Evolutionary conservation across 176 grass and related monocot genomes (phyloP).

Genomic region (Chrysopogon serrulatus): DNA sequence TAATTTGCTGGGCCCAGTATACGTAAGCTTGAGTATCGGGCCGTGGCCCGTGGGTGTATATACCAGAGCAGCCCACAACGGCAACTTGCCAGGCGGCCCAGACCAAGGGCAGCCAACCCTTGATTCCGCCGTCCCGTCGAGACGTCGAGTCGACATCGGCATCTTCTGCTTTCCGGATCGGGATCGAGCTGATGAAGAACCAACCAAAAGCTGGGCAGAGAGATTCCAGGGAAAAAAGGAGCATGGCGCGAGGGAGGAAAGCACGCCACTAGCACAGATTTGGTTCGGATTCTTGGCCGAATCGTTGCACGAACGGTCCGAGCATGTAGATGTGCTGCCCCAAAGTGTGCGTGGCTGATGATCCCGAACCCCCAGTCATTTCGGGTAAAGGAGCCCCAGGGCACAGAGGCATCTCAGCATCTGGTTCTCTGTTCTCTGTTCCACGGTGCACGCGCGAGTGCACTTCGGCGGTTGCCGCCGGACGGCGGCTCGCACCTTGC

Average conservation of each 20-base stretch:
- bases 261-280: not conserved
- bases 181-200: too few relatives aligned
- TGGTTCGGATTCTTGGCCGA: not conserved
- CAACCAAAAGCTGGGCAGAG: not conserved
- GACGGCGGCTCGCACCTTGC: not conserved
- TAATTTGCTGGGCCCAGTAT: not conserved
- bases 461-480: not conserved
- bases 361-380: not conserved
- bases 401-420: not conserved
- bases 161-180: not conserved
- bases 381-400: not conserved
- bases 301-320: not conserved
- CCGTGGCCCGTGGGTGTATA: not conserved
- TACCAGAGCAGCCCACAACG: not conserved
- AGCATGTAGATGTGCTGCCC: not conserved
- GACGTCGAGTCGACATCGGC: too few relatives aligned
- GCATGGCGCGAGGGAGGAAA: not conserved
- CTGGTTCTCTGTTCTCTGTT: not conserved
- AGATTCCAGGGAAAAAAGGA: not conserved
- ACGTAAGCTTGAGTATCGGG: not conserved
- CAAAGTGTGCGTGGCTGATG: not conserved
- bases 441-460: not conserved
- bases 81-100: not conserved
- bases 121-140: too few relatives aligned
- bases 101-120: too few relatives aligned